Base-by-base conservation (phyloP, 2,329 filamentous ascomycete species). In the Cladorrhinum sp. region DNA sequence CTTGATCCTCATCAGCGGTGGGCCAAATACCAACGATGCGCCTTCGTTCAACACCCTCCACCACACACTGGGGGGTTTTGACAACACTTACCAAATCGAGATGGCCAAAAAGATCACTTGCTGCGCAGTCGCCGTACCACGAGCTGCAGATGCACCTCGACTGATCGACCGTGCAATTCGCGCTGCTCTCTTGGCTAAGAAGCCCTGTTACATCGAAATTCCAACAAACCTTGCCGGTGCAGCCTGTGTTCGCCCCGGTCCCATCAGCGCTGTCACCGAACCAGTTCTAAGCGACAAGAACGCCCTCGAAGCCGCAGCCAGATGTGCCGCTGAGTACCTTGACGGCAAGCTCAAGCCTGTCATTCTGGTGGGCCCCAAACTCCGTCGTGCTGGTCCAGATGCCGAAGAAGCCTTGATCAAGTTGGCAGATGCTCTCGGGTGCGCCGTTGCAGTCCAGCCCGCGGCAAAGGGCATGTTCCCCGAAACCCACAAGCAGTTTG, bases 41-140 rank as follows among this genome's bases (percentile, higher is more conserved):
- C 55, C 65, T 59, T 62, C 69, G 51, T 65, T 65, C 59, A 68
- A 69, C 62, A 52, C 69, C 20, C 65, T 71, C 48, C 70, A 72
- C 63, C 70, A 72, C 58, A 72, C 70, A 12, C 64, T 71, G 13
- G 69, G 69, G 52, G 63, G 59, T 36, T 50, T 61, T 23, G 66
- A 71, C 64, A 70, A 67, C 62, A 67, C 51, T 22, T 72, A 72
- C 62, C 69, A 70, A 64, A 53, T 66, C 24, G 70, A 71, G 63
- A 72, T 72, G 70, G 69, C 70, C 57, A 64, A 68, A 58, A 71
- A 70, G 64, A 67, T 72, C 63, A 71, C 70, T 16, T 71, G 69
- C 62, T 71, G 66, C 45, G 69, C 69, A 32, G 69, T 70, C 25
- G 66, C 67, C 29, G 56, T 71, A 24, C 61, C 61, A 25, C 65